Conservation (phyloP, 2,329 filamentous ascomycete species). For the Botryotinia globosa region DNA sequence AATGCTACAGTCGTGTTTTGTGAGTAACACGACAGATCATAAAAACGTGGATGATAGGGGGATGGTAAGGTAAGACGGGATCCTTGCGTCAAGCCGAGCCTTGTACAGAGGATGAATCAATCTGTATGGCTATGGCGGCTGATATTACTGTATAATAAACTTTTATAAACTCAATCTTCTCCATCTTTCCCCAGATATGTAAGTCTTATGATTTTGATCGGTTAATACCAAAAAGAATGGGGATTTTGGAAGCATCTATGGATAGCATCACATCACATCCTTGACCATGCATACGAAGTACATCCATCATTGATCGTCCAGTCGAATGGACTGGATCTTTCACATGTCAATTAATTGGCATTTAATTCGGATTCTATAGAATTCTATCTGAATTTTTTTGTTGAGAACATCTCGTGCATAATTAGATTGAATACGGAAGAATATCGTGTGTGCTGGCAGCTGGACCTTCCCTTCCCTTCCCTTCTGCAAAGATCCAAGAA, state of each 20-base stretch:
- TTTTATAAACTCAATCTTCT: not conserved
- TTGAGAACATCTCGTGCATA: not conserved
- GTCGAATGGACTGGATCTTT: not conserved
- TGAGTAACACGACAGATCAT: not conserved
- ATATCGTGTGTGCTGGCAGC: not conserved
- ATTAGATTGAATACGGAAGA: not conserved
- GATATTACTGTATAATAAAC: not conserved
- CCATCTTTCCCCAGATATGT: constrained; percentile 9
- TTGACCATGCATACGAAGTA: not conserved
- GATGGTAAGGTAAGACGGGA: not conserved
- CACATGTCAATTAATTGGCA: not conserved
- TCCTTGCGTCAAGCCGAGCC: not conserved
- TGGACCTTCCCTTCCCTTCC: no score
- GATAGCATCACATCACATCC: no score
- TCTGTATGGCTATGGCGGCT: no score
- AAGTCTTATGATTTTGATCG: not conserved
- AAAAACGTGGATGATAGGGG: not conserved
- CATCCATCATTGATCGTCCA: not conserved
- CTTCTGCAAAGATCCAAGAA: not conserved
- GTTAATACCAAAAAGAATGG: not conserved
- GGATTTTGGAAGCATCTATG: not conserved
- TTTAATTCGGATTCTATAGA: not conserved
- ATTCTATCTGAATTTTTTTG: constrained; percentile 4
- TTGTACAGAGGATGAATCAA: not conserved
- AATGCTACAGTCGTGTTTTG: not conserved